A percentile compares a stretch with the other conserved stretches of the same genome.
Evolutionary conservation across 441 rosid genomes (phyloP).

Genomic region (Corymbia citriodora): DNA sequence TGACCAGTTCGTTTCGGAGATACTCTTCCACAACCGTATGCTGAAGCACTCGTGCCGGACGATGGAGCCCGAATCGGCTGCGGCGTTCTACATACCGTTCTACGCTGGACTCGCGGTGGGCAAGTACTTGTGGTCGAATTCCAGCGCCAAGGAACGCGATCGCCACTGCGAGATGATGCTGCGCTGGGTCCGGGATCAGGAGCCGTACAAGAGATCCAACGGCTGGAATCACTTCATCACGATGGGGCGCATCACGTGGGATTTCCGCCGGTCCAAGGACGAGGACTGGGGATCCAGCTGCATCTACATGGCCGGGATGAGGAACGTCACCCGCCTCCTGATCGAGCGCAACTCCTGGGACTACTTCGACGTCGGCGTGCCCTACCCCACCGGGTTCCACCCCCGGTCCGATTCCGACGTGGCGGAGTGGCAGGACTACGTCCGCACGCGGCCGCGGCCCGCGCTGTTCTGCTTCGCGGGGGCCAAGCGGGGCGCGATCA

Average conservation of each 20-base stretch:
- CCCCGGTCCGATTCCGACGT: constrained; percentile 72
- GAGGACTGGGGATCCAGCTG: constrained; percentile 92
- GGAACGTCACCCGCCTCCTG: constrained; percentile 86
- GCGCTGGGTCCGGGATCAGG: constrained; percentile 57
- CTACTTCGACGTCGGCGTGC: constrained; percentile 86
- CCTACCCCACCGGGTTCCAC: constrained; percentile 98
- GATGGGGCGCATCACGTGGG: constrained; percentile 98
- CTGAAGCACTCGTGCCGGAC: constrained; percentile 72
- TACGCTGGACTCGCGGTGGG: constrained; percentile 94
- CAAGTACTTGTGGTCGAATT: constrained; percentile 57
- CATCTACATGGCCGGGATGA: constrained; percentile 70
- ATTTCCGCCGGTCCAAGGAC: constrained; percentile 68
- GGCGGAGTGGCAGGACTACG: constrained; percentile 64
- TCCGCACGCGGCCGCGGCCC: constrained; percentile 41
- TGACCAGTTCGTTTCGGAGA: constrained; percentile 75
- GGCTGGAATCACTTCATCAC: constrained; percentile 94
- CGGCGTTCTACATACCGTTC: constrained; percentile 82
- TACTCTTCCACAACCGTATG: constrained; percentile 70
- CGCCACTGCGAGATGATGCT: constrained; percentile 57
- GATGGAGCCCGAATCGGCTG: constrained; percentile 51
- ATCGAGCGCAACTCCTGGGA: constrained; percentile 97
- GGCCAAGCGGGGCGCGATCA: constrained; percentile 48
- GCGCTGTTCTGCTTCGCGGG: constrained; percentile 88
- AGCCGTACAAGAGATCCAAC: constrained; percentile 45
- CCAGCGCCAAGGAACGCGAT: constrained; percentile 62